Percentiles rank a stretch among this genome's conserved stretches.
These are phyloP conservation scores for Trichoderma breve DNA, from an alignment of 2,329 filamentous ascomycete species.

Conservation along the genomic window DNA sequence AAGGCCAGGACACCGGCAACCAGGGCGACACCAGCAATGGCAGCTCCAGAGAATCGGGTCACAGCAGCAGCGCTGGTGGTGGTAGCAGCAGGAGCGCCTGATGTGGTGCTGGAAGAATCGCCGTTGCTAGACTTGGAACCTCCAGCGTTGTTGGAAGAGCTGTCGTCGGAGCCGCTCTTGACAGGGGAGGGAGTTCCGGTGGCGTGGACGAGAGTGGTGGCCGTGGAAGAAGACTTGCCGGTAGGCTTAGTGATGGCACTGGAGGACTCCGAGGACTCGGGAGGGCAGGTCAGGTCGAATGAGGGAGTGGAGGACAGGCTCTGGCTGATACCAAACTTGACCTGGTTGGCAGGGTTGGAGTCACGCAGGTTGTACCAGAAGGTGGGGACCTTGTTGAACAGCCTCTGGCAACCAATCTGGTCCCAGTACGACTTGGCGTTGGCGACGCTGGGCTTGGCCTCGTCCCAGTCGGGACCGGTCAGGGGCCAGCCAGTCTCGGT, in stretches of 20 bases:
- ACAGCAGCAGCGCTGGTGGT: conserved; percentile 4
- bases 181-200: conserved; percentile 9
- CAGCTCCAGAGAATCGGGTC: conserved; percentile 21
- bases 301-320: conserved; percentile 50
- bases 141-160: conserved; percentile 5
- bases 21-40: conserved; percentile 22
- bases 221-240: conserved; percentile 8
- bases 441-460: conserved; percentile 52
- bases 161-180: neutral
- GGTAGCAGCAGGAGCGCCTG: neutral
- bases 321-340: conserved; percentile 57
- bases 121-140: conserved; percentile 3
- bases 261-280: conserved; percentile 30
- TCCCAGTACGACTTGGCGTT: conserved; percentile 66
- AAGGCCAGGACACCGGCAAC: conserved; percentile 20
- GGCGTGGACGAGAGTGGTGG: conserved; percentile 10
- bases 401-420: conserved; percentile 57
- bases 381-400: conserved; percentile 54
- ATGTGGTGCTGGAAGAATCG: conserved; percentile 10
- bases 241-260: conserved; percentile 1
- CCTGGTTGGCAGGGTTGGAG: conserved; percentile 57
- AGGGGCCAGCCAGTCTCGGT: conserved; percentile 67
- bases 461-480: conserved; percentile 51
- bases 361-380: conserved; percentile 64
- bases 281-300: conserved; percentile 55